Evolutionary conservation across 1,284 basidiomycete species (phyloP).

Genomic region (Leccinum pachyderme): DNA sequence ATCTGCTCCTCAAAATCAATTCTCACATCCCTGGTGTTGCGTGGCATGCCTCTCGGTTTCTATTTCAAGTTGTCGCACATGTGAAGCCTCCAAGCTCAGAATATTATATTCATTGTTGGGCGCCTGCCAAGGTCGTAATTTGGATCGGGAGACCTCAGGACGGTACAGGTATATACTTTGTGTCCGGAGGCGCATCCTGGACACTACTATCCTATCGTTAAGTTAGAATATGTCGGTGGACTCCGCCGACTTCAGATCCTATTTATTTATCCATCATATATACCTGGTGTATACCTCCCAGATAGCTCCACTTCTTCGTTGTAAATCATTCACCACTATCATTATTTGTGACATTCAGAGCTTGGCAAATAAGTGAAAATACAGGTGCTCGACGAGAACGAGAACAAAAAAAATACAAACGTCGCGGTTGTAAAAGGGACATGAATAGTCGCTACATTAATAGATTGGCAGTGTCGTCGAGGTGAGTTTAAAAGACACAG

Average conservation of each 20-base stretch:
- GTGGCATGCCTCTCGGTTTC: constrained; percentile 6
- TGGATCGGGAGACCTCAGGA: background rate
- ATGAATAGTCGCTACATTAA: constrained; percentile 1
- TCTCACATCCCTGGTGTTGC: constrained; percentile 5
- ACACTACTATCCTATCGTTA: background rate
- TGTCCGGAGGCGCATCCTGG: background rate
- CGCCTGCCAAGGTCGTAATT: constrained; percentile 5
- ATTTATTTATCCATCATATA: constrained; percentile 3
- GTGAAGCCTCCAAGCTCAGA: constrained; percentile 3
- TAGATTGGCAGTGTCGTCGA: background rate
- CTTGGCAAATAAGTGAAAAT: constrained; percentile 1
- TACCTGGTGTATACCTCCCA: background rate
- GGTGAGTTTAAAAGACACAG: constrained; percentile 21
- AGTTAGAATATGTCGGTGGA: constrained; percentile 6
- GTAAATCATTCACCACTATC: background rate
- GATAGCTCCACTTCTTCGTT: background rate
- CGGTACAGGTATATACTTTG: constrained; percentile 2
- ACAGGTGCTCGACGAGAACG: background rate
- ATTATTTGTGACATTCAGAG: background rate
- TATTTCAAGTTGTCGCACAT: constrained; percentile 8
- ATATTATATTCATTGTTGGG: constrained; percentile 3
- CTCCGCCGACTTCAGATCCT: background rate
- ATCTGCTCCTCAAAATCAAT: background rate
- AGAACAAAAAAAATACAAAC: background rate
- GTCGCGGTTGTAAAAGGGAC: background rate